Percentiles rank a stretch among this genome's conserved stretches.
Conservation (phyloP, 208 protist species). For the Leishmania lainsoni region DNA sequence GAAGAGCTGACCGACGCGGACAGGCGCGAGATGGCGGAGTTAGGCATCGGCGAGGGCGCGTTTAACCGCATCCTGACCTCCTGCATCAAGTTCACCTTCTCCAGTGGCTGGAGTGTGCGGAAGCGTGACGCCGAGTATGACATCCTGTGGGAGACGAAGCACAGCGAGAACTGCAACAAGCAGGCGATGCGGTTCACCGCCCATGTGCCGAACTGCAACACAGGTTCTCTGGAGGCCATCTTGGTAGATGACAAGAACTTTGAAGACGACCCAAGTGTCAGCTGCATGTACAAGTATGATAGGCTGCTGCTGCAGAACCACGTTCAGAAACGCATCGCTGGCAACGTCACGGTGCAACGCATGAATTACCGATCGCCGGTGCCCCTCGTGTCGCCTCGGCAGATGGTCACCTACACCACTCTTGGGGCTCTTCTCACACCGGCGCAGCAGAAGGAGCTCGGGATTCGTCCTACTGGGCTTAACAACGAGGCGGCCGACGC, state of each 20-base stretch:
- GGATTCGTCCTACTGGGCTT: slow-evolving; percentile 18
- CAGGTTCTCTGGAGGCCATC: slow-evolving; percentile 33
- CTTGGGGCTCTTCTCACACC: slow-evolving; percentile 40
- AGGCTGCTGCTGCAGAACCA: slow-evolving; percentile 22
- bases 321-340: slow-evolving; percentile 26
- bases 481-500: background rate
- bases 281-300: slow-evolving; percentile 44
- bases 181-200: slow-evolving; percentile 32
- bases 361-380: slow-evolving; percentile 36
- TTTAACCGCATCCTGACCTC: slow-evolving; percentile 22
- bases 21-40: slow-evolving; percentile 22
- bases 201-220: slow-evolving; percentile 40
- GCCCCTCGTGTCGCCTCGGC: slow-evolving; percentile 31
- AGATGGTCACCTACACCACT: slow-evolving; percentile 39
- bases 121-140: slow-evolving; percentile 4
- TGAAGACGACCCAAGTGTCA: slow-evolving; percentile 29
- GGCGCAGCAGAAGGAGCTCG: slow-evolving; percentile 38
- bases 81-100: slow-evolving; percentile 16
- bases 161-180: slow-evolving; percentile 31
- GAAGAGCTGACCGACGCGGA: slow-evolving; percentile 28
- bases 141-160: slow-evolving; percentile 28
- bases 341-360: slow-evolving; percentile 36
- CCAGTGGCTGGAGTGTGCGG: slow-evolving; percentile 22
- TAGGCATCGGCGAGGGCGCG: slow-evolving; percentile 22
- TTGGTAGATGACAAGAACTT: slow-evolving; percentile 39